Conservation (phyloP, 31 red algal species). For the Bonnemaisonia californica region DNA sequence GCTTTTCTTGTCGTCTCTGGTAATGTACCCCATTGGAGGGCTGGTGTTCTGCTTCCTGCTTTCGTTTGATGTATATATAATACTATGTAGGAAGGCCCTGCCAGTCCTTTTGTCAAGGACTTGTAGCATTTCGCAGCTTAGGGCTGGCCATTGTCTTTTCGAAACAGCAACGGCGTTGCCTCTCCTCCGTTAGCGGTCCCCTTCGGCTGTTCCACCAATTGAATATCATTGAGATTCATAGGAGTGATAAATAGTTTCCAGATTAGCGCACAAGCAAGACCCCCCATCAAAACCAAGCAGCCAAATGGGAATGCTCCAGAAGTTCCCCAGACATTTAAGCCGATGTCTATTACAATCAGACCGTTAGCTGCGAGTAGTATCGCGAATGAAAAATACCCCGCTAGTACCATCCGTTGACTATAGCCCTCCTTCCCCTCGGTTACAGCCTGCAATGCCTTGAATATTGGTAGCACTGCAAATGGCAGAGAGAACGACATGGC, state of each 20-base stretch:
- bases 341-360: slow-evolving; percentile 31
- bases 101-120: too few relatives aligned
- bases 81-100: too few relatives aligned
- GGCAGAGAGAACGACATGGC: slow-evolving; percentile 85
- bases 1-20: too few relatives aligned
- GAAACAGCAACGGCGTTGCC: slow-evolving; percentile 20
- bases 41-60: too few relatives aligned
- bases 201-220: background rate
- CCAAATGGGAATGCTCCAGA: background rate
- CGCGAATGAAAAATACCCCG: slow-evolving; percentile 40
- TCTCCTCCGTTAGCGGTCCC: slow-evolving; percentile 12
- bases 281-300: background rate
- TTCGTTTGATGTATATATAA: too few relatives aligned
- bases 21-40: too few relatives aligned
- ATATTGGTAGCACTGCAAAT: slow-evolving; percentile 91
- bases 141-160: background rate
- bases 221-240: background rate
- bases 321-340: background rate
- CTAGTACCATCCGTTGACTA: slow-evolving; percentile 29
- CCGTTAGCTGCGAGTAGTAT: slow-evolving; percentile 25
- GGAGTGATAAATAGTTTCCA: slow-evolving; percentile 29
- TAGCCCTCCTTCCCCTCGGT: background rate
- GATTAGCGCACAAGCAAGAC: slow-evolving; percentile 8
- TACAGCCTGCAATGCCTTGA: slow-evolving; percentile 45
- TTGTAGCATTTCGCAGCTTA: background rate